Conservation (phyloP, 2,329 filamentous ascomycete genomes). For the Aspergillus neoniger region DNA sequence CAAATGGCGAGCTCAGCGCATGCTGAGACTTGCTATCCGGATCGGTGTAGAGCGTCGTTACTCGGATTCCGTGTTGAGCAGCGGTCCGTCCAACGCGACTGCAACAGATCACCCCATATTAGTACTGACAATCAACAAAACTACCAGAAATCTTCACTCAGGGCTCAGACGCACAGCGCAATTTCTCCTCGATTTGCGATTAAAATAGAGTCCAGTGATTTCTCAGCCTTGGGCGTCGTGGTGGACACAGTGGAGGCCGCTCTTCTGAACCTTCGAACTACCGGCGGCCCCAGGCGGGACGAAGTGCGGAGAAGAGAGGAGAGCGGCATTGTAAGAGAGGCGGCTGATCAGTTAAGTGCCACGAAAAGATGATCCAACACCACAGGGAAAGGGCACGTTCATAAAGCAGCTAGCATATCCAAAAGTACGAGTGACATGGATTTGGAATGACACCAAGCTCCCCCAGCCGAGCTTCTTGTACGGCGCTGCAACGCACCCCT, state of each 20-base stretch:
- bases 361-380: conserved; percentile 13
- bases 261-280: conserved; percentile 31
- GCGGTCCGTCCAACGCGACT: conserved; percentile 86
- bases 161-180: conserved; percentile 60
- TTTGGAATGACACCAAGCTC: neutral
- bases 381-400: conserved; percentile 2
- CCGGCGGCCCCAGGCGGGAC: conserved; percentile 36
- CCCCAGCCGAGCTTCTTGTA: conserved; percentile 15
- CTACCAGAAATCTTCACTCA: neutral
- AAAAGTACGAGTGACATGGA: neutral
- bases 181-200: conserved; percentile 98
- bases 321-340: conserved; percentile 34
- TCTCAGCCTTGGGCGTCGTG: conserved; percentile 28
- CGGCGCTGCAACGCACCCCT: conserved; percentile 10
- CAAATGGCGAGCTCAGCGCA: conserved; percentile 78
- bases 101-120: conserved; percentile 10
- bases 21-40: conserved; percentile 87
- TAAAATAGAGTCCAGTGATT: conserved; percentile 71
- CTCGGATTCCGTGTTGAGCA: conserved; percentile 81
- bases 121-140: conserved; percentile 5
- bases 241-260: conserved; percentile 33
- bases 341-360: neutral
- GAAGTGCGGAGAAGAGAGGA: conserved; percentile 45
- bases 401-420: conserved; percentile 15
- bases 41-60: conserved; percentile 93